Conservation (phyloP, 2,329 filamentous ascomycete species). For the Chaetomium globosum region DNA sequence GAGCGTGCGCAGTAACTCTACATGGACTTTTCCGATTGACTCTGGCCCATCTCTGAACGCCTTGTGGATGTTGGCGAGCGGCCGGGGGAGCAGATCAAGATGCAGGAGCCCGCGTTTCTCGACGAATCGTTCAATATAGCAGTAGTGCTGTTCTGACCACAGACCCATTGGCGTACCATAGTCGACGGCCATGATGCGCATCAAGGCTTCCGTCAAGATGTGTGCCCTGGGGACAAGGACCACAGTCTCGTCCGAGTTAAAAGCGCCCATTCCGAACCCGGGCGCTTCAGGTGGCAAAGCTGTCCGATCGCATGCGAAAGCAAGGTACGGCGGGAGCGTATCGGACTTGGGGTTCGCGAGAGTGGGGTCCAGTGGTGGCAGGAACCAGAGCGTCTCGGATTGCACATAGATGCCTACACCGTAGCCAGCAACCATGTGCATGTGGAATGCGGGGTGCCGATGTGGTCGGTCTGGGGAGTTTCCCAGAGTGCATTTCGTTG, state of each 20-base stretch:
- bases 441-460: not conserved
- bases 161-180: too few relatives aligned
- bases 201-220: slow-evolving; percentile 12
- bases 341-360: slow-evolving; percentile 1
- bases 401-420: slow-evolving; percentile 1
- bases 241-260: not conserved
- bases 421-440: not conserved
- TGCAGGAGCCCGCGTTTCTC: slow-evolving; percentile 1
- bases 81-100: slow-evolving; percentile 4
- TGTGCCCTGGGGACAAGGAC: slow-evolving; percentile 13
- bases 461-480: not conserved
- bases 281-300: not conserved
- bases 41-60: not conserved
- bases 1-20: not conserved
- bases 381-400: slow-evolving; percentile 14
- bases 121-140: not conserved
- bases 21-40: not conserved
- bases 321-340: slow-evolving; percentile 11
- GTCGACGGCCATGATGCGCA: slow-evolving; percentile 5
- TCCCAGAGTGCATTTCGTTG: not conserved
- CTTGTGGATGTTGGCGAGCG: not conserved
- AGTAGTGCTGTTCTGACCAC: not conserved
- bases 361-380: not conserved
- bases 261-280: not conserved
- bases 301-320: not conserved